Evolutionary conservation across 345 rosid species (phyloP).

Genomic region (Eucalyptus cloeziana): DNA sequence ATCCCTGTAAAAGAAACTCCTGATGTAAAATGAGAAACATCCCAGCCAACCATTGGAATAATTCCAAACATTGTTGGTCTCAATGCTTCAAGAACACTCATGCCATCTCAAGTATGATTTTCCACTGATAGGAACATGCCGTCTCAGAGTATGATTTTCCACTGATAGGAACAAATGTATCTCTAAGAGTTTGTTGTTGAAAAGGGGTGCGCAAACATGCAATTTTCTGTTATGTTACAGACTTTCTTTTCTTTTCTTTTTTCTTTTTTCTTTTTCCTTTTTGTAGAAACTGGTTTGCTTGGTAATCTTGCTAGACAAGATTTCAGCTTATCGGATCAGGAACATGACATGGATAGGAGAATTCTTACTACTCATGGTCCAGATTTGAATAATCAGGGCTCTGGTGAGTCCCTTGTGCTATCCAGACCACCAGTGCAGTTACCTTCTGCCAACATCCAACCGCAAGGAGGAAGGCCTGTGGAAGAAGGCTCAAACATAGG

Average conservation of each 20-base stretch:
- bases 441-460: slow-evolving; percentile 18
- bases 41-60: slow-evolving; percentile 37
- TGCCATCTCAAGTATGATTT: slow-evolving; percentile 58
- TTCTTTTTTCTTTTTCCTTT: neutral
- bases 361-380: slow-evolving; percentile 18
- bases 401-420: slow-evolving; percentile 51
- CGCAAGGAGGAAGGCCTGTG: slow-evolving; percentile 59
- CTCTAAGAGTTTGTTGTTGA: neutral
- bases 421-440: slow-evolving; percentile 40
- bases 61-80: slow-evolving; percentile 27
- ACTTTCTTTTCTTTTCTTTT: neutral
- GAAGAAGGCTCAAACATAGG: slow-evolving; percentile 40
- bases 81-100: slow-evolving; percentile 14
- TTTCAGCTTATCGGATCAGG: slow-evolving; percentile 17
- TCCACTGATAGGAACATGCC: slow-evolving; percentile 2
- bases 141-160: slow-evolving; percentile 47
- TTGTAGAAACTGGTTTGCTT: slow-evolving; percentile 75
- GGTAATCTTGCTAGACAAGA: slow-evolving; percentile 73
- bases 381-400: slow-evolving; percentile 50
- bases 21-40: slow-evolving; percentile 47
- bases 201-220: neutral
- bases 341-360: slow-evolving; percentile 4
- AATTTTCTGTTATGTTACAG: neutral
- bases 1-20: slow-evolving; percentile 21
- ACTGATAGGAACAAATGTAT: neutral